Evolutionary conservation across 768 basidiomycete genomes (phyloP), one percentile per base, ranked within the genome.

Genomic region (Xerocomellus amylosporus): DNA sequence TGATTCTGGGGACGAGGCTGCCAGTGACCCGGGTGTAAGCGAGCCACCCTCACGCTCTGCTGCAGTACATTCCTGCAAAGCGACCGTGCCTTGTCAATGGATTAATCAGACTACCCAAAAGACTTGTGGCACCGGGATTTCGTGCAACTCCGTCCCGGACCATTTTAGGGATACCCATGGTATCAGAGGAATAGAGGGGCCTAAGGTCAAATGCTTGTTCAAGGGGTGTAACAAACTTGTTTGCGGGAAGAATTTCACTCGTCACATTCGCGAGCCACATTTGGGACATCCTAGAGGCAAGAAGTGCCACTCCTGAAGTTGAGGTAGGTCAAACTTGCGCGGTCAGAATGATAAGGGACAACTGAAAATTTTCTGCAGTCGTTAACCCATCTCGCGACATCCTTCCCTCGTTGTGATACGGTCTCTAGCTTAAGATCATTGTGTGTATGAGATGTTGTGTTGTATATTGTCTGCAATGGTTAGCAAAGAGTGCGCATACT

Each of bases 231-330:
- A 0, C 3, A 34, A 22, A 20, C 0, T 0, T 0, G 1, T 22
- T 20, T 1, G 0, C 7, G 30, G 24, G 5, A 57, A 64, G 7
- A 61, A 55, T 17, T 45, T 58, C 5, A 2, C 0, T 4, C 58
- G 62, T 0, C 63, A 63, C 2, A 4, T 53, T 4, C 5, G 6
- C 0, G 62, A 61, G 1, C 0, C 0, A 0, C 62, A 63, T 1
- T 5, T 61, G 10, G 36, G 19, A 1, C 58, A 61, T 31, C 34
- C 12, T 0, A 54, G 61, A 19, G 0, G 0, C 4, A 2, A 14
- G 24, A 37, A 20, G 42, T 22, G 24, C 4, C 24, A 14, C 2
- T 9, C 34, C 34, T 49, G 44, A 34, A 12, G 19, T n/a, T 22
- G 22, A 49, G 28, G 46, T 55, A 9, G 14, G 40, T 54, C 9